Evolutionary conservation across 2,329 filamentous ascomycete genomes (phyloP), one percentile per base, ranked within the genome.

Genomic region (Pseudogymnoascus sp.): DNA sequence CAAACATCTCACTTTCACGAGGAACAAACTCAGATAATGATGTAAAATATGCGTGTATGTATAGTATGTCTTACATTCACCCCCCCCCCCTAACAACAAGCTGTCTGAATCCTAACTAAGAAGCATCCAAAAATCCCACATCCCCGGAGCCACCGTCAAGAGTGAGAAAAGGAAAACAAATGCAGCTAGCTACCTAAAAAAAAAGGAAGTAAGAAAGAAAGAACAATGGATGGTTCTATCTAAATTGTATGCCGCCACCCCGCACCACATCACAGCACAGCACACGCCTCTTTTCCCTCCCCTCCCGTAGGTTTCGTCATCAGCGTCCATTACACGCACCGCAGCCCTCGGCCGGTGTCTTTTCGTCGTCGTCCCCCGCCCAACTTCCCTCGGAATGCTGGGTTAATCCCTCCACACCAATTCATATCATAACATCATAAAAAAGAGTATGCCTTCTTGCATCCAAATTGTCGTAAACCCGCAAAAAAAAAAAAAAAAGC

Each of bases 401-500:
- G 46, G 46, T 11, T 31, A 29, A 17, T 15, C 44, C 21, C 6
- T n/a, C 17, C 44, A 11, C 6, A 4, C 17, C 38, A 17, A 17
- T 53, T 53, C 46, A 33, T 53, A 53, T 53, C 46, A 53, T 53
- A 53, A 53, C 46, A 53, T 53, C 46, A 19, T 53, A 31, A 53
- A 53, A 19, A 31, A 53, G 13, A 31, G 17, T 29, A 53, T 53
- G 46, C 46, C 26, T 15, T 53, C 15, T 11, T 11, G 46, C 46
- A 53, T 31, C 42, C 40, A 19, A 19, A 23, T 44, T 19, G n/a
- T 53, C n/a, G 21, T 46, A 53, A 23, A n/a, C 46, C 46, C 17
- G 26, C n/a, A 26, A 50, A 15, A 5, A 26, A 26, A 46, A 9
- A 1, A 29, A 3, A 6, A 5, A 29, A 29, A 3, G 9, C 17